Percentiles rank a stretch among this genome's conserved stretches.
Conservation (phyloP, 1,284 basidiomycete genomes). For the Microbotryum intermedium region DNA sequence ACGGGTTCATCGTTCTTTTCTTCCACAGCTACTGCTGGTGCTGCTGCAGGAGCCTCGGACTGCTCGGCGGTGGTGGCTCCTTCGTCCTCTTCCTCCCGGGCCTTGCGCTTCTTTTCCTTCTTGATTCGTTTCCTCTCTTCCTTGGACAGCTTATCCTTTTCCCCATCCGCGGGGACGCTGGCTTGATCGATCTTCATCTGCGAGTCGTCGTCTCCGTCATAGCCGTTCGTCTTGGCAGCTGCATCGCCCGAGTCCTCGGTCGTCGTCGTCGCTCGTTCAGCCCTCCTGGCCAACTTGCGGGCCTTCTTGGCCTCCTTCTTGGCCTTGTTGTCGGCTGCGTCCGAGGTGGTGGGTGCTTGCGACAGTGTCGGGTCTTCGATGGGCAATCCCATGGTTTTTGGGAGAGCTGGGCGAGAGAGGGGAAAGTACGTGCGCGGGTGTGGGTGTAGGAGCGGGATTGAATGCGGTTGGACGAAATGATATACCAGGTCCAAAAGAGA, state of each 20-base stretch:
- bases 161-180: constrained; percentile 20
- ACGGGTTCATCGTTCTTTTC: constrained; percentile 27
- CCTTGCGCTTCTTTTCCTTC: constrained; percentile 31
- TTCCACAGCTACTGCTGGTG: constrained; percentile 32
- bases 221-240: background rate
- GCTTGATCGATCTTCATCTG: constrained; percentile 79
- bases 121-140: constrained; percentile 32
- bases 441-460: background rate
- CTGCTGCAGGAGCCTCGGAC: constrained; percentile 22
- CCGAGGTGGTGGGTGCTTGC: background rate
- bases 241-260: background rate
- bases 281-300: constrained; percentile 16
- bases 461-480: background rate
- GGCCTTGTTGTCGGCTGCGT: constrained; percentile 6
- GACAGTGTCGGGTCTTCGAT: constrained; percentile 6
- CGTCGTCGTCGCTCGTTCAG: constrained; percentile 6
- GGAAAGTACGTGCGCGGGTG: background rate
- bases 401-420: background rate
- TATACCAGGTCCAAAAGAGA: background rate
- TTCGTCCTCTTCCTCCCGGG: constrained; percentile 14
- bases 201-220: constrained; percentile 3
- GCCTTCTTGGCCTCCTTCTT: constrained; percentile 26
- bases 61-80: constrained; percentile 8
- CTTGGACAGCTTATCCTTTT: constrained; percentile 3
- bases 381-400: constrained; percentile 6